Base-by-base conservation (phyloP, 345 rosid genomes). In the Ailanthus altissimus region DNA sequence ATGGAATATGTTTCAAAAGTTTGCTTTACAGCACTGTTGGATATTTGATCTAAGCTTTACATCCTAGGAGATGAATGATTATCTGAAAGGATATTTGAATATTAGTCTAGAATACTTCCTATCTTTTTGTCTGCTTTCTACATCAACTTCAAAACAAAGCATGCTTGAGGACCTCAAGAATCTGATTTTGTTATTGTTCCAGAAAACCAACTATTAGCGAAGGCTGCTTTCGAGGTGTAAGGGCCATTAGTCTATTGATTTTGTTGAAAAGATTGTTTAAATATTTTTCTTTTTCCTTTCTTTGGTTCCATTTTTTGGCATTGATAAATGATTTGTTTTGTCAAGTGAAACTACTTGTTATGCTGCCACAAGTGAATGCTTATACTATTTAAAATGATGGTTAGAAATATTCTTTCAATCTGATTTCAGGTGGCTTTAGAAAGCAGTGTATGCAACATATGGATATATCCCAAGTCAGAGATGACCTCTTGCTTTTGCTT, bases 171-270 rank as follows among this genome's bases (percentile, higher is more conserved):
- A 45, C 58, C 43, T 15, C 73, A 28, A 20, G 59, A 10, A 38
- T 76, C 54, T 28, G 61, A 54, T 43, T 13, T 75, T 67, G 75
- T 73, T 38, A 53, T 8, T 51, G 5, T 25, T 57, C 45, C 75
- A 26, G 79, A 79, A 65, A 80, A 82, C 62, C 75, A 71, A 21
- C 32, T 66, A 46, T 78, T 58, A 42, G 40, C 4, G 54, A 71
- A 60, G 50, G 73, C 82, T 71, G 53, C 66, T 71, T 66, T 25
- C 45, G 40, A 80, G 82, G 75, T 51, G 16, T 13, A 49, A n/a
- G n/a, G 16, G 12, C 18, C 15, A 12, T 49, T 2, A 12, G 12
- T 49, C 53, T 49, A 49, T 7, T 64, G 60, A 10, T 62, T 67
- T 5, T 12, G 21, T 36, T 67, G 50, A 20, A 45, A 21, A 68